phyloP scores from a whole-genome alignment of 805 yeast species.

The Kodamaea jinghongensis region DNA sequence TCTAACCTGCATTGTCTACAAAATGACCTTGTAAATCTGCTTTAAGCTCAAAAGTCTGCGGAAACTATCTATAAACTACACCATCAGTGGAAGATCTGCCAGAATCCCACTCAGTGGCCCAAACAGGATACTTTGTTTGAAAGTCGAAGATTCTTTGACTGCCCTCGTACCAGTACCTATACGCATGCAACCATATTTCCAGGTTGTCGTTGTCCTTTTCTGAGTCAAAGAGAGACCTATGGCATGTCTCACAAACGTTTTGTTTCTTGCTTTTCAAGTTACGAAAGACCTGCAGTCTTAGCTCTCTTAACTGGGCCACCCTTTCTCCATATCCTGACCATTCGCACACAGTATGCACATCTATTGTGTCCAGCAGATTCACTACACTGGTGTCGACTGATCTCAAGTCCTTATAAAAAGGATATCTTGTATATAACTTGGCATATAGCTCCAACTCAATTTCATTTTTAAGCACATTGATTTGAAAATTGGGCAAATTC shows the following conservation, averaged over 20 bases:
- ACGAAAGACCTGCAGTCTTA: constrained; percentile 23
- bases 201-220: constrained; percentile 26
- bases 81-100: too few species aligned
- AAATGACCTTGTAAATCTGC: background rate
- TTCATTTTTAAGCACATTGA: constrained; percentile 17
- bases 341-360: constrained; percentile 14
- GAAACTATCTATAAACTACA: too few species aligned
- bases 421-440: constrained; percentile 16
- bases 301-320: constrained; percentile 22
- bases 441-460: constrained; percentile 25
- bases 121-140: constrained; percentile 44
- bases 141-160: constrained; percentile 32
- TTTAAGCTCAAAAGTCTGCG: too few species aligned
- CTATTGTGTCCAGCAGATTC: constrained; percentile 10
- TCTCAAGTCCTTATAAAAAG: constrained; percentile 13
- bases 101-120: too few species aligned
- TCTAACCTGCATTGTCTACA: background rate
- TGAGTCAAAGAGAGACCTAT: constrained; percentile 25
- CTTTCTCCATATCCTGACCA: constrained; percentile 10
- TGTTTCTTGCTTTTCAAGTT: constrained; percentile 23
- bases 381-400: constrained; percentile 10
- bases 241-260: constrained; percentile 34
- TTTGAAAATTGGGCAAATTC: constrained; percentile 9
- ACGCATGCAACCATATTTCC: constrained; percentile 50
- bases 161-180: constrained; percentile 25